phyloP scores from a whole-genome alignment of 495 filamentous ascomycete species.

The Haplographium delicatum region DNA sequence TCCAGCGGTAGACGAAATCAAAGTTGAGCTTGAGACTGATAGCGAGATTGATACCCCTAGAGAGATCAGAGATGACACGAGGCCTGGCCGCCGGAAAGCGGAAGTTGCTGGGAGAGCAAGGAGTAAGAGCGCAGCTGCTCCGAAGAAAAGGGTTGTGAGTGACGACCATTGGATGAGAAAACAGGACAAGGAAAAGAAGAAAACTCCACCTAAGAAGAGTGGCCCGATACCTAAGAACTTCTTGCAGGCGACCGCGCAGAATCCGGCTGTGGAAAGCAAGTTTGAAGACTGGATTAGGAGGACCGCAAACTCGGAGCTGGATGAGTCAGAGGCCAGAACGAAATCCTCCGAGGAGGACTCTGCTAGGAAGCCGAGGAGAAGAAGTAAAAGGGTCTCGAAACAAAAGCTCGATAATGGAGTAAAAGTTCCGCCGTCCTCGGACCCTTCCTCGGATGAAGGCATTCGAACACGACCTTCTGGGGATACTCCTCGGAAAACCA shows the following conservation, averaged over 20 bases:
- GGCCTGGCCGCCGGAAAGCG: neutral
- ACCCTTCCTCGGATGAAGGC: slow-evolving; percentile 16
- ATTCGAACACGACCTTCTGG: slow-evolving; percentile 30
- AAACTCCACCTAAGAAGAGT: slow-evolving; percentile 33
- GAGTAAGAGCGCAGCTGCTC: slow-evolving; percentile 45
- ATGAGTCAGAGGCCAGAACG: slow-evolving; percentile 3
- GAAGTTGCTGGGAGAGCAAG: slow-evolving; percentile 20
- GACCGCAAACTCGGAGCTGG: slow-evolving; percentile 36
- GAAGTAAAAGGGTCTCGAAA: slow-evolving; percentile 30
- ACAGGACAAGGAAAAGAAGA: slow-evolving; percentile 41
- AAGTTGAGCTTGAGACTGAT: slow-evolving; percentile 14
- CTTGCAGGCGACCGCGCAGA: slow-evolving; percentile 39
- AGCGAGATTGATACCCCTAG: slow-evolving; percentile 11
- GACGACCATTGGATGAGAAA: slow-evolving; percentile 70
- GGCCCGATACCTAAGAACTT: slow-evolving; percentile 48
- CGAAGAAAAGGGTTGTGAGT: slow-evolving; percentile 74
- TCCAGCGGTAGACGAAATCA: slow-evolving; percentile 38
- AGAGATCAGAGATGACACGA: slow-evolving; percentile 20
- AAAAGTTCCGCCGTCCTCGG: slow-evolving; percentile 20
- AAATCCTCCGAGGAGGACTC: neutral
- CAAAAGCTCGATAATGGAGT: slow-evolving; percentile 24
- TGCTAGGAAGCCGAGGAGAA: slow-evolving; percentile 1
- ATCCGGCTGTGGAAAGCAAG: slow-evolving; percentile 44
- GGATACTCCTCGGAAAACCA: neutral
- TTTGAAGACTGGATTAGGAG: slow-evolving; percentile 44